These are phyloP conservation scores for Syzygium aqueum DNA, from an alignment of 345 rosid genomes.

Conservation along the genomic window DNA sequence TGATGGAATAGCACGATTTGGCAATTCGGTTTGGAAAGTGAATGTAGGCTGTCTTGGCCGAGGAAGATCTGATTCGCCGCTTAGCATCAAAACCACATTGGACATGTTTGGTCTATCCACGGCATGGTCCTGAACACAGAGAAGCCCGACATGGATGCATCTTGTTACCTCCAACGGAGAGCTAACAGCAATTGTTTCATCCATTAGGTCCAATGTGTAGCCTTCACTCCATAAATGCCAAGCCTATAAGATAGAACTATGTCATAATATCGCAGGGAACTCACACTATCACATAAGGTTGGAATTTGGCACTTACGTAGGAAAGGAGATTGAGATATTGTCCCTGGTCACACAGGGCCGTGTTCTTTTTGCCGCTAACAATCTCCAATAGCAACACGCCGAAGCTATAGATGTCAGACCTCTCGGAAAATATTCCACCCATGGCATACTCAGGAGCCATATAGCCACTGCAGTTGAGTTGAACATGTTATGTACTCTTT, in stretches of 20 bases:
- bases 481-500: neutral
- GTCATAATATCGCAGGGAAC: neutral
- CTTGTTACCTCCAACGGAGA: neutral
- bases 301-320: conserved; percentile 3
- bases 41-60: neutral
- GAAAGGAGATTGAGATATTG: neutral
- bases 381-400: conserved; percentile 17
- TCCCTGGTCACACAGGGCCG: neutral
- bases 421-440: neutral
- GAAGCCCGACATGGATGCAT: neutral
- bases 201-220: neutral
- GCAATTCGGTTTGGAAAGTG: neutral
- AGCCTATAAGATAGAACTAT: neutral
- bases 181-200: neutral
- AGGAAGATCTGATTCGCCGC: neutral
- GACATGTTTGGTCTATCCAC: conserved; percentile 23
- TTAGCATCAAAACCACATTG: neutral
- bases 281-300: too few species aligned
- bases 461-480: conserved; percentile 1
- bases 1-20: neutral
- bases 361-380: conserved; percentile 10
- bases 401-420: conserved; percentile 8
- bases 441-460: conserved; percentile 18
- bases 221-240: neutral
- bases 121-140: conserved; percentile 24